Conservation (phyloP, 192 early-diverging fungal genomes). For the Coemansia sp. region DNA sequence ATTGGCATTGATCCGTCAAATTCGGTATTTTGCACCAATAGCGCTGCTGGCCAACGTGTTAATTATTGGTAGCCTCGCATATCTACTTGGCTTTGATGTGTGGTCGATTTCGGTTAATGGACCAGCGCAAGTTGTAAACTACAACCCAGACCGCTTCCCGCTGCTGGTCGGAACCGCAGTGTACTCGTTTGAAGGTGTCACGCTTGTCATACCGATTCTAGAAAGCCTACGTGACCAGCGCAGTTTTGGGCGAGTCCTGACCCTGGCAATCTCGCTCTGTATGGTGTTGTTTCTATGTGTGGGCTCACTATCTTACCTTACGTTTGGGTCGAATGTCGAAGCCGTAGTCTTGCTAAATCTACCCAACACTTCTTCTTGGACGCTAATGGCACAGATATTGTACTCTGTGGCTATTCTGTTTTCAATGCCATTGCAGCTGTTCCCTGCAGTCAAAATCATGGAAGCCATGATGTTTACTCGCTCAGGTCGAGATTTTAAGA, state of each 20-base stretch:
- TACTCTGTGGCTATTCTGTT: constrained; percentile 93
- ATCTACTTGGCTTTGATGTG: constrained; percentile 83
- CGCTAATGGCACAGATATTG: constrained; percentile 74
- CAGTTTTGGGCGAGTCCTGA: constrained; percentile 78
- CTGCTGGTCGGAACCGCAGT: constrained; percentile 96
- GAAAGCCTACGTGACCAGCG: constrained; percentile 84
- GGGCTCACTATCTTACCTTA: constrained; percentile 81
- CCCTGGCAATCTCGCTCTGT: constrained; percentile 72
- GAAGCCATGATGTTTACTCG: constrained; percentile 81
- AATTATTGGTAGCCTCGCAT: constrained; percentile 83
- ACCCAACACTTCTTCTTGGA: constrained; percentile 65
- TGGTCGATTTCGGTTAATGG: constrained; percentile 47
- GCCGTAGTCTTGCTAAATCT: constrained; percentile 91
- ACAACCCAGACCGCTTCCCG: constrained; percentile 80
- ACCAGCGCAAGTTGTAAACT: constrained; percentile 65
- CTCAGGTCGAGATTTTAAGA: constrained; percentile 72
- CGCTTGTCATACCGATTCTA: constrained; percentile 72
- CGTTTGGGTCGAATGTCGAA: constrained; percentile 83
- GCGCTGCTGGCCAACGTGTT: constrained; percentile 91
- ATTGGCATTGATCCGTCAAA: constrained; percentile 86
- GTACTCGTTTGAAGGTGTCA: constrained; percentile 89
- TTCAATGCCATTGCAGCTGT: constrained; percentile 92
- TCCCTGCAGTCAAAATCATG: constrained; percentile 91
- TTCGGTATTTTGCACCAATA: constrained; percentile 84
- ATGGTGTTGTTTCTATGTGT: constrained; percentile 81